These are phyloP conservation scores for Echites panduratus DNA, from an alignment of 257 asterid species.

Conservation along the genomic window DNA sequence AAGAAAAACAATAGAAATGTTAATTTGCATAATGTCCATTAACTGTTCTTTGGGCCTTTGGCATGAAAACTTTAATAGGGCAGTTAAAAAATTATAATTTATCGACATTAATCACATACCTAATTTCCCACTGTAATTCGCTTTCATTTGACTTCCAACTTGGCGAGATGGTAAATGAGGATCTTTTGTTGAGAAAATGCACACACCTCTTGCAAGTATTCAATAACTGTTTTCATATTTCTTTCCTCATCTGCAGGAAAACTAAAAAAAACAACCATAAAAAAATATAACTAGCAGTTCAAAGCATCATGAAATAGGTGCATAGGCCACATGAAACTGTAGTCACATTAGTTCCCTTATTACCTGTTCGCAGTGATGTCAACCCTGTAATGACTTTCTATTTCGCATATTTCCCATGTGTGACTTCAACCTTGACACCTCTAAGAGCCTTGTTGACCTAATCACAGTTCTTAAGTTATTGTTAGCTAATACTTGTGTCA, in stretches of 20 bases:
- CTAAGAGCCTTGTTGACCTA: too few species aligned
- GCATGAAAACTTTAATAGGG: slow-evolving; percentile 26
- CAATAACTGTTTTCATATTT: slow-evolving; percentile 30
- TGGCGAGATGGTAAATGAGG: slow-evolving; percentile 34
- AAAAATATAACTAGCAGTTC: background rate
- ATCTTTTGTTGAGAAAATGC: slow-evolving; percentile 34
- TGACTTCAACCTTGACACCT: too few species aligned
- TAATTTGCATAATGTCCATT: too few species aligned
- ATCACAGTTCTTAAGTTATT: too few species aligned
- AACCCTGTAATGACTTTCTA: too few species aligned
- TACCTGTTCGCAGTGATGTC: slow-evolving; percentile 50
- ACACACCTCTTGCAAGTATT: slow-evolving; percentile 36
- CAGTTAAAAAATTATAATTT: slow-evolving; percentile 29
- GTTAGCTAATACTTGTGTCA: slow-evolving; percentile 41
- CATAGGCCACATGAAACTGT: background rate
- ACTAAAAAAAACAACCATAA: slow-evolving; percentile 9
- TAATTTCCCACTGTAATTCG: too few species aligned
- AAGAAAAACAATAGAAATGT: too few species aligned
- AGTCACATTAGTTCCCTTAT: slow-evolving; percentile 47
- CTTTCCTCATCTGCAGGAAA: too few species aligned
- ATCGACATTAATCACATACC: slow-evolving; percentile 3
- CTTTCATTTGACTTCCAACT: slow-evolving; percentile 34
- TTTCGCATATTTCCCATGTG: too few species aligned
- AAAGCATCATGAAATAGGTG: background rate
- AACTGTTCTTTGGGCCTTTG: too few species aligned